Base-by-base conservation (phyloP, 352 stramenopile species). In the Phytophthora quininea region DNA sequence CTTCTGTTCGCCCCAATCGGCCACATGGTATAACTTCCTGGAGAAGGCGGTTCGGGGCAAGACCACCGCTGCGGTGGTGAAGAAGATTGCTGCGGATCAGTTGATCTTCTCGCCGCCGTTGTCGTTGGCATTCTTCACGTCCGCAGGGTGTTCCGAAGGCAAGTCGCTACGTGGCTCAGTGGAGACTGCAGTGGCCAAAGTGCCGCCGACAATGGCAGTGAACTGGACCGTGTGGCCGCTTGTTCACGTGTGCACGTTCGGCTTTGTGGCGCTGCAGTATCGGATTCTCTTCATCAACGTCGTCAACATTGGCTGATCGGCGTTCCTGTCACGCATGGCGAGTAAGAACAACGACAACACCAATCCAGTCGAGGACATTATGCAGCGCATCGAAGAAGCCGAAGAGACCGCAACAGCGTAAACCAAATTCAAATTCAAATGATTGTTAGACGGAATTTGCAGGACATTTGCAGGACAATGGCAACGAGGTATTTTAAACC, bases 21-120 rank as follows among this genome's bases (percentile, higher is more conserved):
- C 62, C 91, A 98, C 80, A 38, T 98, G 97, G 73, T 98, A 97
- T 70, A 86, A 92, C 35, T 65, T 91, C 10, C 71, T 98, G 19
- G 93, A 98, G 69, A 73, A 71, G 15, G 61, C 37, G 10, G 63
- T 83, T 46, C 72, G 58, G 15, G 72, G 69, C 51, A 79, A 62
- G 5, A 54, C 57, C 9, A 40, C 53, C 12, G 42, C 65, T 15
- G 46, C 40, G 1, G 65, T 81, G 45, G 52, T 61, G 38, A 79
- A 81, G 64, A 81, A 84, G 33, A 71, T 84, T 47, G 76, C 67
- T 0, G 65, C 73, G 0, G 76, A 84, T 33, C 69, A 79, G 63
- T 42, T 84, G 15, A 9, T 81, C 9, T 73, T 84, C 53, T 71
- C 76, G 10, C 76, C 76, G 8, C 70, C 67, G 11, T 24, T 79